phyloP scores from a whole-genome alignment of 2,329 filamentous ascomycete species.

The Penicillium sp. region DNA sequence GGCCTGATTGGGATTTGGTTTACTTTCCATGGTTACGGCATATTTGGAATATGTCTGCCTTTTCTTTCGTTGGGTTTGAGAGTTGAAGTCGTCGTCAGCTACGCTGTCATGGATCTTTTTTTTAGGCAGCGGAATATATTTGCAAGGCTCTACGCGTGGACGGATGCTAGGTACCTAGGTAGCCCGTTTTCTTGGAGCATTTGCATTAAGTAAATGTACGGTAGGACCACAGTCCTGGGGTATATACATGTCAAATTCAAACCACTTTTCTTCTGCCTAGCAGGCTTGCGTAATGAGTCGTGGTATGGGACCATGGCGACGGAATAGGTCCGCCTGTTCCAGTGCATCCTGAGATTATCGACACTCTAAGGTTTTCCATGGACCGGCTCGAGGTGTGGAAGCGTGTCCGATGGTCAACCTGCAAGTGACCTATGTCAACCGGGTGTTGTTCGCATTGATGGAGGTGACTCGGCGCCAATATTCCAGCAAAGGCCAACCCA shows the following conservation, averaged over 20 bases:
- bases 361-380: not conserved
- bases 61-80: not conserved
- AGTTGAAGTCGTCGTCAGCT: not conserved
- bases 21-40: too few species aligned
- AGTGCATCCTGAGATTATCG: not conserved
- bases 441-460: not conserved
- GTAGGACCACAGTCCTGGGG: slow-evolving; percentile 5
- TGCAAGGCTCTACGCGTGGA: not conserved
- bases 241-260: slow-evolving; percentile 17
- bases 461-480: not conserved
- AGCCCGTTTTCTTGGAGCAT: not conserved
- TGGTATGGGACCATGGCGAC: not conserved
- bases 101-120: not conserved
- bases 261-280: slow-evolving; percentile 4
- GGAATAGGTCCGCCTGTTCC: not conserved
- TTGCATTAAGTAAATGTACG: slow-evolving; percentile 1
- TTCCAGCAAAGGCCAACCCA: not conserved
- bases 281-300: not conserved
- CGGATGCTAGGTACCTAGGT: not conserved
- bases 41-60: not conserved
- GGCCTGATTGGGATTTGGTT: not conserved
- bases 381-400: not conserved
- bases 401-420: not conserved
- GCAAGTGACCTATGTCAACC: not conserved
- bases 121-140: not conserved